These are phyloP conservation scores for Jackrogersella multiformis DNA, from an alignment of 495 filamentous ascomycete genomes.

Conservation along the genomic window DNA sequence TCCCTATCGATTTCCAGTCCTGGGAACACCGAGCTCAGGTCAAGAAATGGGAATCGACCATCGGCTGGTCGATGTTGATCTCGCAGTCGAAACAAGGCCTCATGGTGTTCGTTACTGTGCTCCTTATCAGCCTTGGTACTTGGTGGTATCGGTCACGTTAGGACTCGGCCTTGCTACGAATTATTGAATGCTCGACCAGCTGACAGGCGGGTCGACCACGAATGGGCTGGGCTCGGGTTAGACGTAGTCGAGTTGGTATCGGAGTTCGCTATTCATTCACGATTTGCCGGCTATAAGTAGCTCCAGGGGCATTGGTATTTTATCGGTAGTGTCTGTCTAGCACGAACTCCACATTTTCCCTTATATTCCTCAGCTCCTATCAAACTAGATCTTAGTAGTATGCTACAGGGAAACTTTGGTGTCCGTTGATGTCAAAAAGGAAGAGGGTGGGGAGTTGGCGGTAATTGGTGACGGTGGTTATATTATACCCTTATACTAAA, in stretches of 20 bases:
- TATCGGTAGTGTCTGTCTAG: no score
- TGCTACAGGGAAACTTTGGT: neutral
- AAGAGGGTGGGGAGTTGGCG: neutral
- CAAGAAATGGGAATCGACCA: conserved; percentile 52
- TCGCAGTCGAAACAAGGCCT: conserved; percentile 56
- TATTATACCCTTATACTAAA: conserved; percentile 21
- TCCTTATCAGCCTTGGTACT: conserved; percentile 46
- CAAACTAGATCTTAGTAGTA: neutral
- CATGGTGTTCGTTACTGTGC: conserved; percentile 47
- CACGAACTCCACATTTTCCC: neutral
- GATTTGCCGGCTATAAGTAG: neutral
- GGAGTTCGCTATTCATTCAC: neutral
- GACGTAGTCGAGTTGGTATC: conserved; percentile 2
- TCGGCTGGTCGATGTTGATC: conserved; percentile 58
- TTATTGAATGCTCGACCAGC: neutral
- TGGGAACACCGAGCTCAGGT: conserved; percentile 55
- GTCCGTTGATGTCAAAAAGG: neutral
- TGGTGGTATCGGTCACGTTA: conserved; percentile 53
- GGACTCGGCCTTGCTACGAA: conserved; percentile 14
- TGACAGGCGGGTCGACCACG: neutral
- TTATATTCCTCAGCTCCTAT: neutral
- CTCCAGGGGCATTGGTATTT: neutral
- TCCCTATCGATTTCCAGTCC: conserved; percentile 53
- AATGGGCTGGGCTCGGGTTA: neutral
- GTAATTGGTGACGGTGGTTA: neutral